Evolutionary conservation across 2,329 filamentous ascomycete species (phyloP).

Genomic region (Dothistroma septosporum): DNA sequence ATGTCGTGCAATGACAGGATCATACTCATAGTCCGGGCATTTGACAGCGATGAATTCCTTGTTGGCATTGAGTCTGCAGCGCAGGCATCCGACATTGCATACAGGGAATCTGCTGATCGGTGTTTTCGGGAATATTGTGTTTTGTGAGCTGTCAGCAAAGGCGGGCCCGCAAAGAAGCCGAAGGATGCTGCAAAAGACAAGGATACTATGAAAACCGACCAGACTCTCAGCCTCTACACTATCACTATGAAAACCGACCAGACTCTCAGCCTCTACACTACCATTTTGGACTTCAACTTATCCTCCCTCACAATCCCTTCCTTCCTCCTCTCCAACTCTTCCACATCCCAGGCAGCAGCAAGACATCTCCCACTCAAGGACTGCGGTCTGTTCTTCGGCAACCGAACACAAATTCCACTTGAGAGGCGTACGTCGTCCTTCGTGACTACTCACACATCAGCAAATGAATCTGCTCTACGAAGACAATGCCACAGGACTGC

Average conservation of each 20-base stretch:
- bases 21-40: no score
- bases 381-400: neutral
- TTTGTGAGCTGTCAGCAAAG: no score
- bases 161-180: no score
- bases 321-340: conserved; percentile 2
- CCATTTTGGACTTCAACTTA: conserved; percentile 1
- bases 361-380: neutral
- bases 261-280: neutral
- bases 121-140: no score
- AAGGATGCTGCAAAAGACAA: no score
- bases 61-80: no score
- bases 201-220: no score
- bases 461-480: neutral
- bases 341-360: conserved; percentile 1
- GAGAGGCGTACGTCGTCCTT: conserved; percentile 14
- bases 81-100: no score
- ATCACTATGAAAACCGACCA: neutral
- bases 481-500: neutral
- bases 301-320: conserved; percentile 3
- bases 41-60: no score
- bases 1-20: no score
- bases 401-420: conserved; percentile 8
- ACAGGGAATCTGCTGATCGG: no score
- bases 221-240: neutral
- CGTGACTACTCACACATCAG: conserved; percentile 1